Conservation (phyloP, 78 protist genomes). For the Isochrysis galbana region DNA sequence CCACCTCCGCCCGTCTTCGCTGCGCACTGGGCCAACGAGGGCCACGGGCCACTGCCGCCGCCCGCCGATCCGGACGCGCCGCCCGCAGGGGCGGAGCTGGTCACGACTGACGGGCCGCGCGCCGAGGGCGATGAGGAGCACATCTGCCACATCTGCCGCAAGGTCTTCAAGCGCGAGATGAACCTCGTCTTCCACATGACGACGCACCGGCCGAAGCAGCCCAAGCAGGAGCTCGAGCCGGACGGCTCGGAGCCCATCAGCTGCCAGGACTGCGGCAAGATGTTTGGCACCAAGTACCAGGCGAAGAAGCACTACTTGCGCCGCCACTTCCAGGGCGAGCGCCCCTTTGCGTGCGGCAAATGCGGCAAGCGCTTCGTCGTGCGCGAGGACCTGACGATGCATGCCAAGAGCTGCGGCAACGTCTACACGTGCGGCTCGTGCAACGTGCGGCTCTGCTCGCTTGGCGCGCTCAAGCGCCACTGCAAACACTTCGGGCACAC, state of each 20-base stretch:
- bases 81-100: too few relatives aligned
- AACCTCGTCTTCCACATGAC: slow-evolving; percentile 25
- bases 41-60: too few relatives aligned
- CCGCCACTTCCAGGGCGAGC: slow-evolving; percentile 13
- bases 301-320: slow-evolving; percentile 31
- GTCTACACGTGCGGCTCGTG: neutral
- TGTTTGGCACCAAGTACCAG: slow-evolving; percentile 20
- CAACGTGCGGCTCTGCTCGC: neutral
- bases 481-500: neutral
- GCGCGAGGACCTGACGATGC: slow-evolving; percentile 12
- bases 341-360: neutral
- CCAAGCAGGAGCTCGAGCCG: neutral
- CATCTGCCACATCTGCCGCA: neutral
- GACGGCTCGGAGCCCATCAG: neutral
- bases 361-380: slow-evolving; percentile 5
- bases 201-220: neutral
- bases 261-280: slow-evolving; percentile 7
- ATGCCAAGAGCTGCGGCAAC: neutral
- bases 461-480: slow-evolving; percentile 11
- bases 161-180: neutral
- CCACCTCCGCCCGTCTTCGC: too few relatives aligned
- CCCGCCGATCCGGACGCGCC: too few relatives aligned
- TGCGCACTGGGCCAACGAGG: too few relatives aligned
- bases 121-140: neutral
- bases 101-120: too few relatives aligned